Evolutionary conservation across 116 monocot genomes (phyloP), one percentile per base, ranked within the genome.

Genomic region (Phalaenopsis hybrid): DNA sequence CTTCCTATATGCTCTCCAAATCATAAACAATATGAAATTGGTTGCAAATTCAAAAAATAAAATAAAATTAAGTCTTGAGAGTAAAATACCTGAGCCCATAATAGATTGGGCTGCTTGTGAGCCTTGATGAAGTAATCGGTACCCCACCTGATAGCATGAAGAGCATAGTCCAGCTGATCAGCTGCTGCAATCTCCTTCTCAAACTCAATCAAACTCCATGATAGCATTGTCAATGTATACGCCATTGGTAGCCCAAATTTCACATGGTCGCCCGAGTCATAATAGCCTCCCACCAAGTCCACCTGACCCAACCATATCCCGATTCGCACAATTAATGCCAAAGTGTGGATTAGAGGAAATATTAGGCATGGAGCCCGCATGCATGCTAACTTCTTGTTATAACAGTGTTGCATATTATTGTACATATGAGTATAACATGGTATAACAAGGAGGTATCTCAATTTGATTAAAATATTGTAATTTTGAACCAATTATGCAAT

Each of bases 111-210:
- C 43, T 95, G 88, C 1, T 44, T 79, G 82, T 98, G 95, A 23
- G 95, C 93, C 80, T 92, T 93, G 79, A 98, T 76, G 89, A 98
- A 88, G 87, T 93, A 95, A 75, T 98, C 95, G 2, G 98, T 92
- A 16, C 98, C 98, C 98, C 95, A 98, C 44, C 79, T 69, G 82
- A 98, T 93, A 77, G 95, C 93, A 45, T 85, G 85, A 55, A 95
- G 69, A 4, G 85, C 82, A 78, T 88, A 70, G 76, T 89, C 85
- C 51, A 95, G 83, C 79, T 98, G 88, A 76, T 89, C 84, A 76
- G 89, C 78, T 4, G 85, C 81, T 4, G 85, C 80, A 16, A 98
- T 82, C 88, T 93, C 95, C 44, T 87, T 86, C 89, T 90, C 90
- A 51, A 93, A 98, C 84, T 95, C 88, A 57, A 93, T 81, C 44